A percentile compares a stretch with the other conserved stretches of the same genome.
Conservation (phyloP, 2,329 filamentous ascomycete species). For the Periconia sp. region DNA sequence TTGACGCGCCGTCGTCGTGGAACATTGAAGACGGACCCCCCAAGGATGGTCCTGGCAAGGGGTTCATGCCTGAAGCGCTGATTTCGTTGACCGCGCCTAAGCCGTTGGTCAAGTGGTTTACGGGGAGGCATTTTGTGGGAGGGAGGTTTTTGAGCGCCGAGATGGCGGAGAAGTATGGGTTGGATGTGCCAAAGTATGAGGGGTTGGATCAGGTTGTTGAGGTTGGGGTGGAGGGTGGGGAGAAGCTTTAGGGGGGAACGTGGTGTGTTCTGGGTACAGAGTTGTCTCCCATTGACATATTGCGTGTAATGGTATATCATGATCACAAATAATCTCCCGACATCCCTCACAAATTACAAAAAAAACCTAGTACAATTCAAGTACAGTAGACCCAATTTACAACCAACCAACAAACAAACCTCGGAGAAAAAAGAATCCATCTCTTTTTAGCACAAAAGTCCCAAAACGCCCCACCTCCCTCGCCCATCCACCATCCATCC, state of each 20-base stretch:
- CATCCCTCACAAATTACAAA: too few species aligned
- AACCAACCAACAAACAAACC: too few species aligned
- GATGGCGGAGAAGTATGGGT: slow-evolving; percentile 81
- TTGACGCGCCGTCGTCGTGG: slow-evolving; percentile 95
- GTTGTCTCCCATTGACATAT: too few species aligned
- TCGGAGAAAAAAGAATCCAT: too few species aligned
- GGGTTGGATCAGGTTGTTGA: slow-evolving; percentile 91
- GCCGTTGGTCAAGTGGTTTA: slow-evolving; percentile 80
- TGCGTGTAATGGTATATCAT: too few species aligned
- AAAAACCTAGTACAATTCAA: too few species aligned
- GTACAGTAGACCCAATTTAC: too few species aligned
- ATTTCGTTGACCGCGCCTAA: slow-evolving; percentile 94
- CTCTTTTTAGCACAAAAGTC: too few species aligned
- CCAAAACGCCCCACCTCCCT: too few species aligned
- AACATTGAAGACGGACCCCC: slow-evolving; percentile 87
- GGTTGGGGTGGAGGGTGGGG: slow-evolving; percentile 48
- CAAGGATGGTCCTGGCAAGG: slow-evolving; percentile 71
- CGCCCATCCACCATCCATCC: too few species aligned
- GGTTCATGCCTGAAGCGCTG: slow-evolving; percentile 77
- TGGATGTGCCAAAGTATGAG: slow-evolving; percentile 80
- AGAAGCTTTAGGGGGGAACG: slow-evolving; percentile 4
- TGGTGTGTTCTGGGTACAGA: too few species aligned
- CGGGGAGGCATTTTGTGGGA: slow-evolving; percentile 86
- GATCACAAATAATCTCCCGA: too few species aligned
- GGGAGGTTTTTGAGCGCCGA: slow-evolving; percentile 81